These are phyloP conservation scores for Ziziphus jujuba DNA, from an alignment of 306 rosid genomes.

Conservation along the genomic window DNA sequence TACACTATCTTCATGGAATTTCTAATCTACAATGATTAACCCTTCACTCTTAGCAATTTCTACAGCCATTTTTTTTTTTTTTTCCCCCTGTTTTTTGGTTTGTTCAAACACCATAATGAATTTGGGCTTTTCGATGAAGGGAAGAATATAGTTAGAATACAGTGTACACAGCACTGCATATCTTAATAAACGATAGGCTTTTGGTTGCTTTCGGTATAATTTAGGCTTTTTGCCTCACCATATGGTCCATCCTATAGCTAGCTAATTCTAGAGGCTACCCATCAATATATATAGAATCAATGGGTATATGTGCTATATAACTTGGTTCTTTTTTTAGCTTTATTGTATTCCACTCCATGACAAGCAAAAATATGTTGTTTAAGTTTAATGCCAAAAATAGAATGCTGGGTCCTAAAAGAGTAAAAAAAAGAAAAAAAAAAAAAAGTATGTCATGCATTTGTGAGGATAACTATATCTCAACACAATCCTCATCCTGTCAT, in stretches of 20 bases:
- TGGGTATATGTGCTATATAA: conserved; percentile 22
- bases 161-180: neutral
- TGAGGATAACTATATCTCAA: neutral
- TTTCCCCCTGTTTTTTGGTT: too few relatives aligned
- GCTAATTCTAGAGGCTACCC: neutral
- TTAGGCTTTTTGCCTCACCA: neutral
- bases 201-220: neutral
- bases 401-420: conserved; percentile 55
- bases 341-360: conserved; percentile 33
- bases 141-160: too few relatives aligned
- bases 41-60: too few relatives aligned
- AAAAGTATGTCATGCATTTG: neutral
- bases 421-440: conserved; percentile 23
- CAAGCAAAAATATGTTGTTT: neutral
- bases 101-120: too few relatives aligned
- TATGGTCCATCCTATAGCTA: conserved; percentile 20
- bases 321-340: neutral
- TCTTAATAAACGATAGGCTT: neutral
- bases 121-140: too few relatives aligned
- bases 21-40: too few relatives aligned
- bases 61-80: too few relatives aligned
- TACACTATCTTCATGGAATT: too few relatives aligned
- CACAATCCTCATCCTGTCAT: conserved; percentile 23
- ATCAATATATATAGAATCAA: conserved; percentile 17
- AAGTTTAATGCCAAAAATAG: conserved; percentile 34